These are phyloP conservation scores for Urostyla sp. DNA, from an alignment of 73 alveolate species.

Conservation along the genomic window DNA sequence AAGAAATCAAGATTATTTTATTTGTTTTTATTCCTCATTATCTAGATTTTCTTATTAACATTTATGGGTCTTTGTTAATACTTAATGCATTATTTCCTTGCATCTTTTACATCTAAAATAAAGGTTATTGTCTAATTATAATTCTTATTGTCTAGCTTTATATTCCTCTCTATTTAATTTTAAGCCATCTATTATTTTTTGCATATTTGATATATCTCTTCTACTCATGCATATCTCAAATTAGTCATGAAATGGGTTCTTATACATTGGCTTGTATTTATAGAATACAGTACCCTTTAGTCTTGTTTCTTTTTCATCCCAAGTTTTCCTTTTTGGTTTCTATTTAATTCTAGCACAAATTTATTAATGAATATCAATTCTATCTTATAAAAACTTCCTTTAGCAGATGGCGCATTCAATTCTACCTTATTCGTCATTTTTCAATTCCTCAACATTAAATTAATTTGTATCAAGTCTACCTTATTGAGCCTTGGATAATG, in stretches of 20 bases:
- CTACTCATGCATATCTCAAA: slow-evolving; percentile 37
- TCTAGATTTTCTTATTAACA: slow-evolving; percentile 31
- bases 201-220: slow-evolving; percentile 45
- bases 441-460: neutral
- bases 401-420: slow-evolving; percentile 46
- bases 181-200: slow-evolving; percentile 1
- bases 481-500: slow-evolving; percentile 35
- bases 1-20: neutral
- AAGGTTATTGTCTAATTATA: slow-evolving; percentile 33
- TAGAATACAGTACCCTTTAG: slow-evolving; percentile 54
- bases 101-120: slow-evolving; percentile 51
- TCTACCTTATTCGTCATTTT: slow-evolving; percentile 15
- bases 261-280: slow-evolving; percentile 26
- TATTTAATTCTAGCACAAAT: slow-evolving; percentile 28
- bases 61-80: neutral
- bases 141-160: slow-evolving; percentile 1
- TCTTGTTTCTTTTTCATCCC: slow-evolving; percentile 44
- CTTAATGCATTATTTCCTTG: slow-evolving; percentile 45
- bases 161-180: slow-evolving; percentile 31
- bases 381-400: slow-evolving; percentile 51
- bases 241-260: slow-evolving; percentile 23
- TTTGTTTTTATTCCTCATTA: neutral
- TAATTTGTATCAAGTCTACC: slow-evolving; percentile 7
- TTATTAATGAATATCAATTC: slow-evolving; percentile 55
- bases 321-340: slow-evolving; percentile 40